phyloP scores from a whole-genome alignment of 805 yeast genomes.

The Debaryomyces castellii region DNA sequence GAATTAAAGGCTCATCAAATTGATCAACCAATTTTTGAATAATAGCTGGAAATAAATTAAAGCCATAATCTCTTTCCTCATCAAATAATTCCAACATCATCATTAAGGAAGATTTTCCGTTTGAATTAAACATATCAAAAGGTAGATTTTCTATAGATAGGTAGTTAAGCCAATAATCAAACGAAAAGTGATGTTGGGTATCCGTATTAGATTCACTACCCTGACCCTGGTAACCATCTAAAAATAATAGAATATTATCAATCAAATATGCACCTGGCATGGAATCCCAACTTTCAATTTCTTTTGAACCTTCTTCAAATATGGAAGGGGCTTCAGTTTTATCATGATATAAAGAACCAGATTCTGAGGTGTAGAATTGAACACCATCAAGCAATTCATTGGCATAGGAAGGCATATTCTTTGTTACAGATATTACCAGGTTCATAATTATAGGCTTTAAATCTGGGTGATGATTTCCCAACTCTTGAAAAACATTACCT shows the following conservation, averaged over 20 bases:
- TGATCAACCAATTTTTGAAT: slow-evolving; percentile 30
- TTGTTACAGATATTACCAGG: slow-evolving; percentile 46
- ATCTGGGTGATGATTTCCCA: slow-evolving; percentile 79
- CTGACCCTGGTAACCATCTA: slow-evolving; percentile 48
- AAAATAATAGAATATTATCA: slow-evolving; percentile 51
- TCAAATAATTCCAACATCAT: slow-evolving; percentile 57
- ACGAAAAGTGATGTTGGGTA: slow-evolving; percentile 34
- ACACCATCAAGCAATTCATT: slow-evolving; percentile 35
- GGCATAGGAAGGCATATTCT: slow-evolving; percentile 41
- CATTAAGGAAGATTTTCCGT: slow-evolving; percentile 50
- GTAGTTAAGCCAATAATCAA: slow-evolving; percentile 40
- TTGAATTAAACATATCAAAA: slow-evolving; percentile 58
- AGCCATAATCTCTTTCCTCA: slow-evolving; percentile 52
- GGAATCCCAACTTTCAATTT: slow-evolving; percentile 54
- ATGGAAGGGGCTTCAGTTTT: slow-evolving; percentile 41
- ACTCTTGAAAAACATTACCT: slow-evolving; percentile 73
- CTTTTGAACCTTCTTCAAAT: slow-evolving; percentile 39
- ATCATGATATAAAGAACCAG: slow-evolving; percentile 40
- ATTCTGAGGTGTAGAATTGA: slow-evolving; percentile 42
- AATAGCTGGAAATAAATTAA: slow-evolving; percentile 30
- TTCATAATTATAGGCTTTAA: slow-evolving; percentile 58
- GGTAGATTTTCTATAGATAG: slow-evolving; percentile 55
- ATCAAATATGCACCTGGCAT: slow-evolving; percentile 45
- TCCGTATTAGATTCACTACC: slow-evolving; percentile 42
- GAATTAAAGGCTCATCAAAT: slow-evolving; percentile 27